These are phyloP conservation scores for Chaetomium sp. DNA, from an alignment of 2,329 filamentous ascomycete genomes.

Conservation along the genomic window DNA sequence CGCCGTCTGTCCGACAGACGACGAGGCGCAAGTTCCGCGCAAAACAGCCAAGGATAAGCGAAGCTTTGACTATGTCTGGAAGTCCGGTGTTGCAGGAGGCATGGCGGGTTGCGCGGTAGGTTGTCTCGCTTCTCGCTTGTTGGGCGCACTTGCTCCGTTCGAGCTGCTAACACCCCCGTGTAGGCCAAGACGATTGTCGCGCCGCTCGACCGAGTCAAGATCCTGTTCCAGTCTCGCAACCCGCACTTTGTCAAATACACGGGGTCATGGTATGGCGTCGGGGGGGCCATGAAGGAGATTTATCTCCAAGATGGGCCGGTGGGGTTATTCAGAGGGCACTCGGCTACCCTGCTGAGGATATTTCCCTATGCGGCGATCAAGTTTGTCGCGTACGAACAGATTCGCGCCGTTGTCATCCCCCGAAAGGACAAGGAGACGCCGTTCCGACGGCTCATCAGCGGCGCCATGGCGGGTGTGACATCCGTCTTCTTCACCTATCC, in stretches of 20 bases:
- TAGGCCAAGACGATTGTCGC: slow-evolving; percentile 95
- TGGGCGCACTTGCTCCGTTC: neutral
- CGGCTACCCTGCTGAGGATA: slow-evolving; percentile 87
- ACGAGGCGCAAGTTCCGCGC: slow-evolving; percentile 53
- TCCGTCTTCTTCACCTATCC: slow-evolving; percentile 97
- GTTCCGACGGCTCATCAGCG: slow-evolving; percentile 71
- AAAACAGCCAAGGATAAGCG: slow-evolving; percentile 62
- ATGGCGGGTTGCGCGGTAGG: slow-evolving; percentile 88
- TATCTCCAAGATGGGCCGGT: slow-evolving; percentile 70
- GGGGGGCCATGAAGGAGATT: slow-evolving; percentile 82
- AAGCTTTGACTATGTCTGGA: slow-evolving; percentile 80
- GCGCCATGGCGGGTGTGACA: slow-evolving; percentile 77
- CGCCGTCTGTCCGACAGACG: slow-evolving; percentile 53
- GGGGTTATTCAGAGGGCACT: slow-evolving; percentile 91
- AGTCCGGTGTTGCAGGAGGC: slow-evolving; percentile 84
- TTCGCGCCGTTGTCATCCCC: slow-evolving; percentile 77
- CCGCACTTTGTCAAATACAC: slow-evolving; percentile 93
- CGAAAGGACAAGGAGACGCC: slow-evolving; percentile 75
- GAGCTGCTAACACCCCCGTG: slow-evolving; percentile 28
- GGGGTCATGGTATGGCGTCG: slow-evolving; percentile 82
- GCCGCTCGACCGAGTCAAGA: slow-evolving; percentile 96
- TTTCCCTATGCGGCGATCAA: slow-evolving; percentile 98
- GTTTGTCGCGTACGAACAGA: slow-evolving; percentile 96
- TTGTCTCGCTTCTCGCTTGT: slow-evolving; percentile 28
- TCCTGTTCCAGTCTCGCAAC: slow-evolving; percentile 94